These are phyloP conservation scores for Eimeria tenella DNA, from an alignment of 169 alveolate genomes.

Conservation along the genomic window DNA sequence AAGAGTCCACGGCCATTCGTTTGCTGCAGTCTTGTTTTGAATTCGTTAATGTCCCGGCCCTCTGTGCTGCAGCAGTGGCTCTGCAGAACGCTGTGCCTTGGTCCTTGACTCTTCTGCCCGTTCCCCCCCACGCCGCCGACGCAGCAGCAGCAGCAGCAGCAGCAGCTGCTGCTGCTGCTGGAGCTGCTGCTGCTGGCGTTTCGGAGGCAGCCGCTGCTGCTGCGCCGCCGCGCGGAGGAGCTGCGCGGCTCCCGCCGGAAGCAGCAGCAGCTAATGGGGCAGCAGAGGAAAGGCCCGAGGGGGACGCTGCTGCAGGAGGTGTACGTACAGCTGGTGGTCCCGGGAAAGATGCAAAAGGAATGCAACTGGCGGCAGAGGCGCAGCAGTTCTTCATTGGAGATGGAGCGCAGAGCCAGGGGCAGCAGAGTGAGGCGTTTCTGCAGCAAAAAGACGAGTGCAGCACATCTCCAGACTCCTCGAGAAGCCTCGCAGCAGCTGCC, in stretches of 20 bases:
- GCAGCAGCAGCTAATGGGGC: not conserved
- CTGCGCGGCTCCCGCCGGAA: not conserved
- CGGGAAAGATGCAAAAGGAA: not conserved
- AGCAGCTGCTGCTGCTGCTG: not conserved
- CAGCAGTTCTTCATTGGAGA: constrained; percentile 65
- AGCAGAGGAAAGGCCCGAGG: not conserved
- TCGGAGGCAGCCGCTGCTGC: not conserved
- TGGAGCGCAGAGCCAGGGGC: not conserved
- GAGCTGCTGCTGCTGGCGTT: not conserved
- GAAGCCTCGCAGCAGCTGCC: not conserved
- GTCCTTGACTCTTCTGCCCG: constrained; percentile 47
- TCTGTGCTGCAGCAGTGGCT: constrained; percentile 56
- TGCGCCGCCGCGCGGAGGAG: not conserved
- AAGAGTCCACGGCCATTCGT: constrained; percentile 65
- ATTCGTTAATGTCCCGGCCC: constrained; percentile 45
- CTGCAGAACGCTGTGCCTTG: constrained; percentile 73
- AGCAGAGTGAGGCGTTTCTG: not conserved
- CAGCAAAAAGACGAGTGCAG: not conserved
- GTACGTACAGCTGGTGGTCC: no score
- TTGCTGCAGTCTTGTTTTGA: constrained; percentile 39
- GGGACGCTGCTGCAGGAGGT: not conserved
- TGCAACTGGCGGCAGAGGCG: not conserved
- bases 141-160: not conserved
- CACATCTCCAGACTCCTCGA: not conserved
- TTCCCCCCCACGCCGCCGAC: not conserved